These are phyloP conservation scores for Cantharellus cinnabarinus DNA, from an alignment of 768 basidiomycete genomes.

Conservation along the genomic window DNA sequence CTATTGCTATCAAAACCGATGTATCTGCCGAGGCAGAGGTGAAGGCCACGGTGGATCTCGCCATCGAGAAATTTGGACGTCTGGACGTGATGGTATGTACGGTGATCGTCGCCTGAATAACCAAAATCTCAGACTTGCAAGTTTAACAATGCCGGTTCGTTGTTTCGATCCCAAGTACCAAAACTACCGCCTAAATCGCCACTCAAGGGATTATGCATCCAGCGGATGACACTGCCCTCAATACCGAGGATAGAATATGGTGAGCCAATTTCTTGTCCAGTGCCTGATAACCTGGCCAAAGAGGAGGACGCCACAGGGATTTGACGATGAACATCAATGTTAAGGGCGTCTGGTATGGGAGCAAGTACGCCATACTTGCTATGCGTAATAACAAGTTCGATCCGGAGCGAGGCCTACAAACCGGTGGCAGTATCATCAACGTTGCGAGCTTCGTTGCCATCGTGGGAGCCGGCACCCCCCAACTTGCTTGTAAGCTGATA, in stretches of 20 bases:
- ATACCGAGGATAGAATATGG: slow-evolving; percentile 95
- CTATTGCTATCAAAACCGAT: slow-evolving; percentile 56
- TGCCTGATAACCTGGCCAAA: background rate
- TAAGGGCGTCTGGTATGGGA: slow-evolving; percentile 99
- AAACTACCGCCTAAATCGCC: background rate
- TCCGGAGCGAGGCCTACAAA: slow-evolving; percentile 52
- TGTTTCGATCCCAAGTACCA: background rate
- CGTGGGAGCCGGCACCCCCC: slow-evolving; percentile 92
- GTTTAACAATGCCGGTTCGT: slow-evolving; percentile 77
- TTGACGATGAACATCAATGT: slow-evolving; percentile 84
- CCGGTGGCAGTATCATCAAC: slow-evolving; percentile 82
- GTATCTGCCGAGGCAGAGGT: slow-evolving; percentile 79
- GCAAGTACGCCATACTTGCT: slow-evolving; percentile 90
- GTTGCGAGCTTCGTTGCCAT: slow-evolving; percentile 93
- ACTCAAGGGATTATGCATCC: slow-evolving; percentile 89
- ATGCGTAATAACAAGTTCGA: slow-evolving; percentile 89
- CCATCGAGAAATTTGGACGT: slow-evolving; percentile 75
- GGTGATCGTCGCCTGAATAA: background rate
- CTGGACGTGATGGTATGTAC: slow-evolving; percentile 75
- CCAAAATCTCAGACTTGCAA: slow-evolving; percentile 15
- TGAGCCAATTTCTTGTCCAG: slow-evolving; percentile 3
- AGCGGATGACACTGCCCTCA: slow-evolving; percentile 81
- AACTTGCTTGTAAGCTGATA: slow-evolving; percentile 71
- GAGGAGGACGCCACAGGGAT: slow-evolving; percentile 18
- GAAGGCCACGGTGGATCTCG: slow-evolving; percentile 57